Evolutionary conservation across 2,329 filamentous ascomycete species (phyloP), one percentile per base, ranked within the genome.

Genomic region (Penicillium sp.): DNA sequence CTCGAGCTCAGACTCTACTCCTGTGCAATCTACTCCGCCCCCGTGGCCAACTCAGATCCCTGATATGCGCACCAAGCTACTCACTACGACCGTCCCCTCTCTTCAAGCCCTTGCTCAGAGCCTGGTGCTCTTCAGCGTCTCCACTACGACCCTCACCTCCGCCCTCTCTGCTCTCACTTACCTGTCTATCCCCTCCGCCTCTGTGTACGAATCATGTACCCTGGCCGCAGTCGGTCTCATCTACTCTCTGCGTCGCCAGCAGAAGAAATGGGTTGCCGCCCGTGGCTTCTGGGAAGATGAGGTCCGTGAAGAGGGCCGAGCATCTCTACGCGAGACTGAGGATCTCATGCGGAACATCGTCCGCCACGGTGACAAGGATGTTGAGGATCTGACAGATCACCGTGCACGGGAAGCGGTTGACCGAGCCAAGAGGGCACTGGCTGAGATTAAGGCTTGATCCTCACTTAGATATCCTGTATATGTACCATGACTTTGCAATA

Each of bases 1-100:
- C 20, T 40, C 59, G 2, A 37, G 35, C n/a, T 51, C 57, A 23
- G 56, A 53, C 8, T 51, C 51, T 20, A 40, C 48, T 33, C 40
- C 53, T 31, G 47, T 29, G 43, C 49, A 54, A 29, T 54, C 61
- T 15, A 45, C 51, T 43, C 48, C 55, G 23, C 41, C 61, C 26
- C 83, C 81, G 25, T 96, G 89, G 90, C 90, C 88, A 1, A 82
- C 84, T 2, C 85, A 90, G 55, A 93, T 97, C 56, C 79, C 88
- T 14, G 81, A 83, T 25, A 86, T 87, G 7, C 85, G 92, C n/a
- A 77, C 81, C 33, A 85, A 85, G 60, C 81, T 92, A 2, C 80
- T 86, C 41, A 75, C 80, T n/a, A 81, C 84, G 56, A 89, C 87
- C 0, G 81, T 92, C 2, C 87, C 88, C 2, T 84, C 86, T 1